Evolutionary conservation across 1,284 basidiomycete genomes (phyloP).

Genomic region (Coniferiporia weirii): DNA sequence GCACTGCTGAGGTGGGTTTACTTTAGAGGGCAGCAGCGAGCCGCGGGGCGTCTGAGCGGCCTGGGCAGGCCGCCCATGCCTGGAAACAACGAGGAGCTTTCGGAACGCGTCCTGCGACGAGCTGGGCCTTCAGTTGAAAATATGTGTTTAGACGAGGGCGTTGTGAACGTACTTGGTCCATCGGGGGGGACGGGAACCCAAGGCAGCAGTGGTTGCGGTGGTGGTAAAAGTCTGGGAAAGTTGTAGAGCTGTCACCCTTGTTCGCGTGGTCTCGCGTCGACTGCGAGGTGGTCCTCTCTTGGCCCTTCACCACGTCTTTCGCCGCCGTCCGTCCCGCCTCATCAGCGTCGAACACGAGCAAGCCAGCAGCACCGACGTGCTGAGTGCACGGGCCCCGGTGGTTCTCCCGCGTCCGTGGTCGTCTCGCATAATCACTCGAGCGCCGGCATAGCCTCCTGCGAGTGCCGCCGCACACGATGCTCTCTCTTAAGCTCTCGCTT

Average conservation of each 20-base stretch:
- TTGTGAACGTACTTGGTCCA: slow-evolving; percentile 15
- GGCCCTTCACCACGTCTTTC: background rate
- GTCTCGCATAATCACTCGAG: background rate
- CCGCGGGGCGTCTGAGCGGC: slow-evolving; percentile 3
- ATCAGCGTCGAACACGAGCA: background rate
- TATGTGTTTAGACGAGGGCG: background rate
- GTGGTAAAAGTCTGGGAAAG: background rate
- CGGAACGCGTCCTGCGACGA: slow-evolving; percentile 37
- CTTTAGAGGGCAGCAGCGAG: slow-evolving; percentile 10
- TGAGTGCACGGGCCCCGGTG: slow-evolving; percentile 9
- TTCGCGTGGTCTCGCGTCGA: background rate
- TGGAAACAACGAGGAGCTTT: slow-evolving; percentile 27
- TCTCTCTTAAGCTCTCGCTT: slow-evolving; percentile 16
- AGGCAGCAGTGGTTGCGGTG: background rate
- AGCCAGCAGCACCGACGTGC: slow-evolving; percentile 3
- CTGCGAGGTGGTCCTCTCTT: background rate
- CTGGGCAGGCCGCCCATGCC: slow-evolving; percentile 20
- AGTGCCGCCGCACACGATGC: slow-evolving; percentile 12
- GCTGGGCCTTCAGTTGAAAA: background rate
- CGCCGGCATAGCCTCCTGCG: background rate
- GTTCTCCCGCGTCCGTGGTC: slow-evolving; percentile 8
- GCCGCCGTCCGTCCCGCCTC: background rate
- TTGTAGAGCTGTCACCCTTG: background rate
- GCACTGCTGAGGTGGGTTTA: slow-evolving; percentile 1
- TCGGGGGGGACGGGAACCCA: background rate